These are phyloP conservation scores for Trametes villosa DNA, from an alignment of 768 basidiomycete genomes.

Conservation along the genomic window DNA sequence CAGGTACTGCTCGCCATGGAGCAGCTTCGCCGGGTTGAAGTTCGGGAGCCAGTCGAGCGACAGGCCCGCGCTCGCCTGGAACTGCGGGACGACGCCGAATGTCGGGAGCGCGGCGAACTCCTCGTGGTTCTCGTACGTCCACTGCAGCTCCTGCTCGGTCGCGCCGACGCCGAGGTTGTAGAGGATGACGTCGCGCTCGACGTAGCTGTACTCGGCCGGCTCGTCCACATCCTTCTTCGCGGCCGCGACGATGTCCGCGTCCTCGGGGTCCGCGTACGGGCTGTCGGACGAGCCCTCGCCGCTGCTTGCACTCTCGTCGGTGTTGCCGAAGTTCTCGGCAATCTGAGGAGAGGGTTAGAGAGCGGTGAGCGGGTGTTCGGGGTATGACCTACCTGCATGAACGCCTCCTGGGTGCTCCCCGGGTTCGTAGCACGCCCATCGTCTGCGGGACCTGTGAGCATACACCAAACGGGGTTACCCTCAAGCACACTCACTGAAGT, in stretches of 20 bases:
- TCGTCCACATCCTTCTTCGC: slow-evolving; percentile 70
- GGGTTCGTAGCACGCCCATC: slow-evolving; percentile 88
- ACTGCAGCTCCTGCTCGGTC: slow-evolving; percentile 88
- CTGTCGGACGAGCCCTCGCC: slow-evolving; percentile 28
- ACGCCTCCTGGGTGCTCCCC: slow-evolving; percentile 68
- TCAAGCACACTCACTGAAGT: slow-evolving; percentile 64
- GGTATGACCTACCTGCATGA: slow-evolving; percentile 63
- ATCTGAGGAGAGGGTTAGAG: slow-evolving; percentile 37
- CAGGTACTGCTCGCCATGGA: slow-evolving; percentile 97
- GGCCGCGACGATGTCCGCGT: slow-evolving; percentile 78
- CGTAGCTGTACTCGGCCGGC: slow-evolving; percentile 69
- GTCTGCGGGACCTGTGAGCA: slow-evolving; percentile 44
- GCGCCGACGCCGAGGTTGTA: slow-evolving; percentile 97
- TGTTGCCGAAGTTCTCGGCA: slow-evolving; percentile 62
- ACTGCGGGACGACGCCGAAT: slow-evolving; percentile 94
- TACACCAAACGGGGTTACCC: not conserved
- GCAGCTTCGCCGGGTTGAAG: slow-evolving; percentile 94
- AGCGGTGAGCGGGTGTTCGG: not conserved
- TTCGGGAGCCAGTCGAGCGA: slow-evolving; percentile 90
- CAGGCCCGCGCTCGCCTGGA: slow-evolving; percentile 67
- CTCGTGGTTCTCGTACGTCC: slow-evolving; percentile 90
- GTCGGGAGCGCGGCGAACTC: slow-evolving; percentile 88
- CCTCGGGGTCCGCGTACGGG: slow-evolving; percentile 75
- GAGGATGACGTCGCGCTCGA: slow-evolving; percentile 89
- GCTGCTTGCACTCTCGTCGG: slow-evolving; percentile 32